Conservation (phyloP, 768 basidiomycete genomes). For the Austroboletus festivus region DNA sequence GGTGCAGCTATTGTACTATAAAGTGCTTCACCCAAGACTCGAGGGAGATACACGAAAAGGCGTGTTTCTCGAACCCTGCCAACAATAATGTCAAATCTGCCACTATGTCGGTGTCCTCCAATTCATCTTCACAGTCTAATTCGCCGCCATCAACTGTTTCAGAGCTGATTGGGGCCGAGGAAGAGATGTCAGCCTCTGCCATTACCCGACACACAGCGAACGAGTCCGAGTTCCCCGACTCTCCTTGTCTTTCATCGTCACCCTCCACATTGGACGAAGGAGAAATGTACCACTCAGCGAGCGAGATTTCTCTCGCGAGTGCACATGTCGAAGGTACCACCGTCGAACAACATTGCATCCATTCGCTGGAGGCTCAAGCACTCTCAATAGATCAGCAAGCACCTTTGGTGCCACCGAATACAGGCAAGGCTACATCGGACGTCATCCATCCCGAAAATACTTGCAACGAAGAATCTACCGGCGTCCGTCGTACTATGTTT, state of each 20-base stretch:
- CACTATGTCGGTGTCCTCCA: background rate
- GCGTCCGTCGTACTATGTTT: background rate
- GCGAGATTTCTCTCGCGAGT: background rate
- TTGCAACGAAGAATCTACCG: background rate
- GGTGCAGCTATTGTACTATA: background rate
- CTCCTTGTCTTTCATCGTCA: background rate
- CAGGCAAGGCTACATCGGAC: background rate
- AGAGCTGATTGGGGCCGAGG: background rate
- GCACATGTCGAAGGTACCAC: background rate
- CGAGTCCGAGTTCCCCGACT: background rate
- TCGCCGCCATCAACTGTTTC: background rate
- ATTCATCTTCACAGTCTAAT: background rate
- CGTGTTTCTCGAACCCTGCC: constrained; percentile 4
- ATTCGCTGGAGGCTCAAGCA: background rate
- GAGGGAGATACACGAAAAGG: constrained; percentile 6
- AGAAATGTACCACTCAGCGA: constrained; percentile 10
- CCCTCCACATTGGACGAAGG: constrained; percentile 3
- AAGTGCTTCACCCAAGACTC: background rate
- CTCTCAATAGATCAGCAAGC: constrained; percentile 10
- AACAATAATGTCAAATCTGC: background rate
- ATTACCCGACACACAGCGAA: background rate
- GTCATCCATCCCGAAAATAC: background rate
- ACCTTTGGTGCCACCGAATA: background rate
- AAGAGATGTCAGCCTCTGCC: background rate
- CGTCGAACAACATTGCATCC: background rate